Conservation (phyloP, 306 rosid genomes). For the Calophaca sinica region DNA sequence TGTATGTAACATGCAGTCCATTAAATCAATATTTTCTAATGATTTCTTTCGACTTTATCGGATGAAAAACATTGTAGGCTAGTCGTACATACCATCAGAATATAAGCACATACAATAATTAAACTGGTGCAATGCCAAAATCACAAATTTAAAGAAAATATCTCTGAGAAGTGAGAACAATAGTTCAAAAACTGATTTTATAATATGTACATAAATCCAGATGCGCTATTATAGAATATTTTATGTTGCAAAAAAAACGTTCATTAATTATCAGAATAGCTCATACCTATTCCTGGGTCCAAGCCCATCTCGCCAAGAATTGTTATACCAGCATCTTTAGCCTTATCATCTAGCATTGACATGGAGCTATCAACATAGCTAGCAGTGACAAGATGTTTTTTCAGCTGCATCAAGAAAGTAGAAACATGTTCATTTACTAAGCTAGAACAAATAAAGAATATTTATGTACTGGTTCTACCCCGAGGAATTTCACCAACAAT, state of each 20-base stretch:
- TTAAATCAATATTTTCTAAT: neutral
- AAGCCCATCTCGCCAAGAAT: constrained; percentile 98
- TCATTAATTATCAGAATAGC: constrained; percentile 30
- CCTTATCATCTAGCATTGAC: constrained; percentile 73
- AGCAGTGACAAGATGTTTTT: constrained; percentile 90
- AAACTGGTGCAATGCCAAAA: constrained; percentile 19
- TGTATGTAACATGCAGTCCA: neutral
- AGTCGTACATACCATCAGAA: constrained; percentile 20
- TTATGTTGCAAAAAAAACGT: constrained; percentile 20
- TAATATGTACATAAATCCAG: neutral
- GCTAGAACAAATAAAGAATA: constrained; percentile 19
- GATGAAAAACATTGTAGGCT: neutral
- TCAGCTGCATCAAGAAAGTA: constrained; percentile 64
- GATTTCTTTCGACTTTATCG: no score
- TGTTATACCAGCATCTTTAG: constrained; percentile 82
- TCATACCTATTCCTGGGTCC: constrained; percentile 97
- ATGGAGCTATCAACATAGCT: constrained; percentile 90
- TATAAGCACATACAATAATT: neutral
- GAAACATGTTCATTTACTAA: constrained; percentile 37
- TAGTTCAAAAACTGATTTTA: constrained; percentile 1
- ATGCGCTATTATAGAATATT: constrained; percentile 8
- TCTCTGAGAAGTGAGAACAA: constrained; percentile 1
- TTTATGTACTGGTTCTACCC: constrained; percentile 4
- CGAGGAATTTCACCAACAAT: neutral
- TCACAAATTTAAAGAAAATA: neutral